Conservation (phyloP, 75 land plant species). For the Picea glauca region DNA sequence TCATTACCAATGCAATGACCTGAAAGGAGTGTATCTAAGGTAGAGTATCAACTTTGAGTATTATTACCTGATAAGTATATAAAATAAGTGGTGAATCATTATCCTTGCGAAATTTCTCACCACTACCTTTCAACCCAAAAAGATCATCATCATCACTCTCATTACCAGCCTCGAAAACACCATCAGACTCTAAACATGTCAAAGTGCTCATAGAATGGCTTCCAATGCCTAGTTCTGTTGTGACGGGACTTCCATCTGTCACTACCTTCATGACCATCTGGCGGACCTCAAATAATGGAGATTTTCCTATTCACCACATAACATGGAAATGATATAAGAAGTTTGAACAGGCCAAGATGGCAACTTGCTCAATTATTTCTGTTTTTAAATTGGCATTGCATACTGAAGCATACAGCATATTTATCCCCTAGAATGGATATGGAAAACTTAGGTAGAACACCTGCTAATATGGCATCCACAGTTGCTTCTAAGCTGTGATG, state of each 20-base stretch:
- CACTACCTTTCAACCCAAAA: conserved; percentile 9
- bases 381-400: neutral
- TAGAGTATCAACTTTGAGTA: neutral
- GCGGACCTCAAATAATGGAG: conserved; percentile 79
- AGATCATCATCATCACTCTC: neutral
- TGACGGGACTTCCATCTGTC: conserved; percentile 9
- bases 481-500: conserved; percentile 93
- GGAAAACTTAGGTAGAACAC: conserved; percentile 19
- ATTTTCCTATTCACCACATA: conserved; percentile 42
- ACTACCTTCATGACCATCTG: conserved; percentile 45
- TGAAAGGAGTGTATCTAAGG: neutral
- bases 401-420: neutral
- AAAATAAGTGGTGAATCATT: conserved; percentile 49
- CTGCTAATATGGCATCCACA: conserved; percentile 95
- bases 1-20: neutral
- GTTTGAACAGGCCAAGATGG: neutral
- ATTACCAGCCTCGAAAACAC: conserved; percentile 23
- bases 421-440: neutral
- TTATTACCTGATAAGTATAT: conserved; percentile 74
- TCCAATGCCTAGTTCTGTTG: conserved; percentile 15
- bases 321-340: neutral
- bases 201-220: conserved; percentile 15
- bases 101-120: conserved; percentile 20
- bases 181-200: conserved; percentile 23
- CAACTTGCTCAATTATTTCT: neutral